Conservation (phyloP, 108 stramenopile genomes). For the Pseudonitzschia multistriata region DNA sequence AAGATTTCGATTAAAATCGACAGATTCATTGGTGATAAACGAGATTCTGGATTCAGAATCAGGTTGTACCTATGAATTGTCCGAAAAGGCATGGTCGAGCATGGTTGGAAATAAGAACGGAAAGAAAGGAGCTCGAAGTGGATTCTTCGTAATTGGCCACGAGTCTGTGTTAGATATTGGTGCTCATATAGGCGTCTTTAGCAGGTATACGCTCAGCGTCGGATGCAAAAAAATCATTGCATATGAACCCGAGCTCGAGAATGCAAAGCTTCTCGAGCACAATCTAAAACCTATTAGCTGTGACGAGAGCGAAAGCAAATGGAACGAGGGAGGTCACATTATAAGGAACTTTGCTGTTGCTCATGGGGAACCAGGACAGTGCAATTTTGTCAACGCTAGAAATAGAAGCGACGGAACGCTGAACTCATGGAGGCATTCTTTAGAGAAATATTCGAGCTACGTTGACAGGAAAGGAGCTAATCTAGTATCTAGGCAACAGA, state of each 20-base stretch:
- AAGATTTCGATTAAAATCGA: constrained; percentile 39
- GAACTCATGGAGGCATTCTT: constrained; percentile 52
- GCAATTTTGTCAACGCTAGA: constrained; percentile 41
- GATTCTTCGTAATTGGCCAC: constrained; percentile 39
- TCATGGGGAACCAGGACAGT: constrained; percentile 18
- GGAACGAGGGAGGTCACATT: background rate
- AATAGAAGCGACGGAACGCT: constrained; percentile 42
- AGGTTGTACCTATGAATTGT: constrained; percentile 36
- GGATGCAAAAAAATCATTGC: constrained; percentile 45
- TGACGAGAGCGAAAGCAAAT: constrained; percentile 1
- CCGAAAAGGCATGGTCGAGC: constrained; percentile 10
- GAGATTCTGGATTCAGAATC: constrained; percentile 42
- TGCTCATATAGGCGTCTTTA: constrained; percentile 56
- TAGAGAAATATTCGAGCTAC: constrained; percentile 51
- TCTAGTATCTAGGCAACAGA: constrained; percentile 39
- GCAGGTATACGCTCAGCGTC: constrained; percentile 38
- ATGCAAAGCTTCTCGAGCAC: constrained; percentile 36
- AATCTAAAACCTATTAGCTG: constrained; percentile 27
- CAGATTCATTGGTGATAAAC: constrained; percentile 48
- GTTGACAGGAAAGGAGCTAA: constrained; percentile 33
- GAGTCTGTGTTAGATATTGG: constrained; percentile 41
- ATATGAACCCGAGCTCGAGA: constrained; percentile 52
- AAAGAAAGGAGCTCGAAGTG: background rate
- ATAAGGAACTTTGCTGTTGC: constrained; percentile 29
- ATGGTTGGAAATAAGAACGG: constrained; percentile 2